Conservation (phyloP, 2,329 filamentous ascomycete genomes). For the Sporothrix inflata region DNA sequence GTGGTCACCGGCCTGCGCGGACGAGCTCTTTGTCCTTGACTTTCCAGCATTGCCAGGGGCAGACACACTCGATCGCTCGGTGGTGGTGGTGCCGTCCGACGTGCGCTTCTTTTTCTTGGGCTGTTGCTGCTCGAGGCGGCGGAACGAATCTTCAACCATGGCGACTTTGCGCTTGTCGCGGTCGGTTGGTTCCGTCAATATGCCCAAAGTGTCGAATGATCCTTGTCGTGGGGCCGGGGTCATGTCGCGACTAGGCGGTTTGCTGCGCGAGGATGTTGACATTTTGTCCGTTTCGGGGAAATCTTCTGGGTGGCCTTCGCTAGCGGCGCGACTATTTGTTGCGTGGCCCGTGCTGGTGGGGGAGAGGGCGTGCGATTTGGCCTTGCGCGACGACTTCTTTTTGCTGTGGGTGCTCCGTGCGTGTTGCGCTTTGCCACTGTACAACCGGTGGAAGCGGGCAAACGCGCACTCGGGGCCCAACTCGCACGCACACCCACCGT, state of each 20-base stretch:
- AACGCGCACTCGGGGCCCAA: constrained; percentile 66
- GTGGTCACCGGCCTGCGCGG: constrained; percentile 25
- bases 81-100: constrained; percentile 54
- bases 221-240: constrained; percentile 62
- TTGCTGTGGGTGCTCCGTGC: constrained; percentile 37
- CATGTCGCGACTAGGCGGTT: constrained; percentile 67
- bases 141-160: constrained; percentile 66
- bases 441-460: constrained; percentile 63
- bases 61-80: constrained; percentile 26
- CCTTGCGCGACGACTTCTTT: constrained; percentile 57
- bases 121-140: constrained; percentile 63
- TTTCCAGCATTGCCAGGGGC: constrained; percentile 33
- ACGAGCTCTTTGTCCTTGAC: constrained; percentile 38
- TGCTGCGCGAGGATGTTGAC: constrained; percentile 61
- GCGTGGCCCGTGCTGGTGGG: constrained; percentile 65
- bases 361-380: constrained; percentile 59
- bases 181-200: constrained; percentile 66
- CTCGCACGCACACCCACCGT: constrained; percentile 78
- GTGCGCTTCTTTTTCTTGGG: constrained; percentile 65
- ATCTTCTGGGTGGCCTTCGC: constrained; percentile 63
- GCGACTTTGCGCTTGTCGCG: constrained; percentile 69
- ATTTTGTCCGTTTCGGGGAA: constrained; percentile 56
- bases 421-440: constrained; percentile 51
- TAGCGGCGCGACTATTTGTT: constrained; percentile 65
- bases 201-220: constrained; percentile 61